These are phyloP conservation scores for Gynochthodes officinalis DNA, from an alignment of 257 asterid genomes.

Conservation along the genomic window DNA sequence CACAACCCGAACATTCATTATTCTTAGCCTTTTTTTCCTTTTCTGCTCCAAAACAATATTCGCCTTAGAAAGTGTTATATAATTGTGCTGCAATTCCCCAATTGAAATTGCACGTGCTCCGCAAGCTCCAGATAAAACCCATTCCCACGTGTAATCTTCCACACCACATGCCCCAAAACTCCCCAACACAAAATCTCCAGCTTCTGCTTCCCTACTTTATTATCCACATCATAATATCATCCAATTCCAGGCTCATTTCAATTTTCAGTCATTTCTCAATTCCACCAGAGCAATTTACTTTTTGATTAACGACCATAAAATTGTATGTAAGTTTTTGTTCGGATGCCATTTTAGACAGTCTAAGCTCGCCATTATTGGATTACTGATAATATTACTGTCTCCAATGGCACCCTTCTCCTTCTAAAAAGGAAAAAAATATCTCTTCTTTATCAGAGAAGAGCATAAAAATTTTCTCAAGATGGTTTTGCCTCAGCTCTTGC, in stretches of 20 bases:
- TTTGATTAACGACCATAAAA: background rate
- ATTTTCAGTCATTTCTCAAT: background rate
- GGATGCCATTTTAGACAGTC: no score
- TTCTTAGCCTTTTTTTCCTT: background rate
- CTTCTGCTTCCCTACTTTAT: constrained; percentile 16
- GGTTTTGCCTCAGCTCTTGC: constrained; percentile 84
- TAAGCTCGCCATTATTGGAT: no score
- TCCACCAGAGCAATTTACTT: background rate
- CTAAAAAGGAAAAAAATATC: background rate
- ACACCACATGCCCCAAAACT: constrained; percentile 39
- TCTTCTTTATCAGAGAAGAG: constrained; percentile 9
- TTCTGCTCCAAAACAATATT: no score
- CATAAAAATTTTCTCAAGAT: constrained; percentile 23
- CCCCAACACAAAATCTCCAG: constrained; percentile 11
- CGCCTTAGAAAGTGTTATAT: no score
- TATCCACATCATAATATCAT: constrained; percentile 24
- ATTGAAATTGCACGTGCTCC: background rate
- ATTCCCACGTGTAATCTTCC: constrained; percentile 58
- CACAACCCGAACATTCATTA: no score
- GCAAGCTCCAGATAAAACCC: constrained; percentile 35
- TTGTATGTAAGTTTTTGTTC: background rate
- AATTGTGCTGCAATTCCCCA: no score
- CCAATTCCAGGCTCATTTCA: background rate
- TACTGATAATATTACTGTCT: no score
- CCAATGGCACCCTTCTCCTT: background rate